These are phyloP conservation scores for Strobilomyces confusus DNA, from an alignment of 768 basidiomycete species.

Conservation along the genomic window DNA sequence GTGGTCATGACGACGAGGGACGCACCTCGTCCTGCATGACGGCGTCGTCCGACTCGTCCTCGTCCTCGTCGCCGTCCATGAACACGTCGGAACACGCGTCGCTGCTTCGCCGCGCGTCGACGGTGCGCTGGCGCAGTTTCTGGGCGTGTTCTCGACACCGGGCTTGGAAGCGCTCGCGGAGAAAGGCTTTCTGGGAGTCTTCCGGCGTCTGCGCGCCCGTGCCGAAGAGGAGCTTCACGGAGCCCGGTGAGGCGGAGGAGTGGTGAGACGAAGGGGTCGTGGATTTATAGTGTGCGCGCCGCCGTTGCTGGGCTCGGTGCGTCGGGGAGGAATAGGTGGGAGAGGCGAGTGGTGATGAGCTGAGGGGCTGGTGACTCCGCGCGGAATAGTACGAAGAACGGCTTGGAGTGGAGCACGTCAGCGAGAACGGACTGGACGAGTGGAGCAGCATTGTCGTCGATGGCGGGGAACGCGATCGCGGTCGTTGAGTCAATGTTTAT, in stretches of 20 bases:
- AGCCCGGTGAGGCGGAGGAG: slow-evolving; percentile 6
- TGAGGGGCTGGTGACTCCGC: slow-evolving; percentile 34
- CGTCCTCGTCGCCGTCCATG: slow-evolving; percentile 47
- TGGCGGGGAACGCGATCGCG: neutral
- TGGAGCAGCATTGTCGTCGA: slow-evolving; percentile 15
- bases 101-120: slow-evolving; percentile 39
- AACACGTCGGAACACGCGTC: slow-evolving; percentile 44
- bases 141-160: slow-evolving; percentile 60
- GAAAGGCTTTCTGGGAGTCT: slow-evolving; percentile 49
- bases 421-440: slow-evolving; percentile 29
- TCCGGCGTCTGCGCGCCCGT: slow-evolving; percentile 25
- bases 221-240: slow-evolving; percentile 15
- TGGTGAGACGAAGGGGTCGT: slow-evolving; percentile 25
- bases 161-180: slow-evolving; percentile 58
- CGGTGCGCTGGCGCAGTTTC: slow-evolving; percentile 48
- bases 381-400: slow-evolving; percentile 28
- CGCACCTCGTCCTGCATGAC: slow-evolving; percentile 61
- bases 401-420: slow-evolving; percentile 36
- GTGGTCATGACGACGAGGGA: neutral
- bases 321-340: slow-evolving; percentile 44
- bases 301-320: slow-evolving; percentile 42
- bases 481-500: slow-evolving; percentile 17
- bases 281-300: slow-evolving; percentile 55
- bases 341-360: slow-evolving; percentile 53
- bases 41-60: slow-evolving; percentile 55